Base-by-base conservation (phyloP, 495 filamentous ascomycete species). In the Lentithecium fluviatile region DNA sequence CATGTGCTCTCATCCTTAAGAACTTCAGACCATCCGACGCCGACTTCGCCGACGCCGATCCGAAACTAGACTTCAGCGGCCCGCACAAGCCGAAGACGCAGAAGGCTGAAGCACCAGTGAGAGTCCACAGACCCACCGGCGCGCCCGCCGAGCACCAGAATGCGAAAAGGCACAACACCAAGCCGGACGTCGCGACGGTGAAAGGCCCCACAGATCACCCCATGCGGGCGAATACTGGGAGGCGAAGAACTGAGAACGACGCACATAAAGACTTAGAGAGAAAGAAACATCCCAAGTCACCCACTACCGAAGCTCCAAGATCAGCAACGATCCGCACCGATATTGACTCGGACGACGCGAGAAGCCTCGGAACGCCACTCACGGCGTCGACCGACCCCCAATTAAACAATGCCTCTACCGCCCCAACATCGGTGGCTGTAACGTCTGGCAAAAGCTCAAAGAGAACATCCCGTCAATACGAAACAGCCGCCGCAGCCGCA, bases 21-120 rank as follows among this genome's bases (percentile, higher is more conserved):
- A 58, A 73, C 49, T 74, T 67, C 65, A 74, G 71, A 59, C 73
- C 73, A 36, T 68, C 65, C 13, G 65, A 70, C 42, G 62, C 72
- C 53, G 60, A 62, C 7, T 67, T 69, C 48, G 58, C 62, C 25
- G 68, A 71, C 7, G 25, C 53, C 10, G 62, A 67, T 42, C 65
- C 64, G 38, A 69, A 69, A 59, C 54, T 65, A 40, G 65, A 68
- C 46, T 66, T 69, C 38, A 61, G 60, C 1, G 54, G 45, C 15
- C 21, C 46, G 34, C 48, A 37, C 25, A 59, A 38, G 40, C 40
- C 29, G n/a, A 58, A 20, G 23, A 24, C 37, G 21, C 29, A 45
- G 8, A 45, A 10, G 8, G 46, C 17, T 23, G 13, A 40, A 32
- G 8, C 23, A 2, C 29, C 26, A 23, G 49, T 51, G 49, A 49